These are phyloP conservation scores for Penicillium canescens DNA, from an alignment of 495 filamentous ascomycete species.

Conservation along the genomic window DNA sequence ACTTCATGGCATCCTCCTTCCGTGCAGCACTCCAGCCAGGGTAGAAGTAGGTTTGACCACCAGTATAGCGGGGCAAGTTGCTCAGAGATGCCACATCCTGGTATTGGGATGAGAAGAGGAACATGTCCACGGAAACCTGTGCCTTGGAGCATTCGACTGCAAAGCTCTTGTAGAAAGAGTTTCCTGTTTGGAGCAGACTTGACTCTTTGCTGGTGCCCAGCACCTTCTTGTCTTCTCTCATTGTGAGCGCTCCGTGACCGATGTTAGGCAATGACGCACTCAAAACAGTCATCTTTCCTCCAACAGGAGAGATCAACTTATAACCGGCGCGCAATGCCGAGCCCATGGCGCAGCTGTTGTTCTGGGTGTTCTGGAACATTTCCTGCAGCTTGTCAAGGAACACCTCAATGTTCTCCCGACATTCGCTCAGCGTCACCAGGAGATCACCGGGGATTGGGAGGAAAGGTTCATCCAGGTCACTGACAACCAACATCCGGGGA, in stretches of 20 bases:
- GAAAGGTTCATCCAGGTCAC: constrained; percentile 96
- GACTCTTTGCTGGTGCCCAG: constrained; percentile 93
- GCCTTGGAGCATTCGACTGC: constrained; percentile 98
- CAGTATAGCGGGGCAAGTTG: constrained; percentile 92
- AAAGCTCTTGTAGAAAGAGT: constrained; percentile 98
- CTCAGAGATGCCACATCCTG: constrained; percentile 95
- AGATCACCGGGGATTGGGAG: constrained; percentile 90
- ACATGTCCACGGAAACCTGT: constrained; percentile 99
- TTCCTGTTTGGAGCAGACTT: constrained; percentile 81
- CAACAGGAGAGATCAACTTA: constrained; percentile 88
- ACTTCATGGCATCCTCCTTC: constrained; percentile 94
- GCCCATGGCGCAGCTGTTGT: constrained; percentile 84
- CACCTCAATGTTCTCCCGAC: constrained; percentile 82
- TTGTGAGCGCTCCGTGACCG: constrained; percentile 85
- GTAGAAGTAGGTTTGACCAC: constrained; percentile 98
- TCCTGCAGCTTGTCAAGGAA: constrained; percentile 90
- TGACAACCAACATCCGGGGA: constrained; percentile 89
- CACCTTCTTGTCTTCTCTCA: constrained; percentile 95
- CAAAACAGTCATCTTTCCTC: constrained; percentile 91
- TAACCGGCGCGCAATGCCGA: constrained; percentile 90
- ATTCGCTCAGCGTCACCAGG: constrained; percentile 87
- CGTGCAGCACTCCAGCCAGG: constrained; percentile 95
- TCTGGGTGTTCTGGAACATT: constrained; percentile 96
- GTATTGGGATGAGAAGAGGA: constrained; percentile 95
- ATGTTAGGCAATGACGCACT: constrained; percentile 88